phyloP scores from a whole-genome alignment of 306 rosid genomes.

The Canavalia ensiformis region DNA sequence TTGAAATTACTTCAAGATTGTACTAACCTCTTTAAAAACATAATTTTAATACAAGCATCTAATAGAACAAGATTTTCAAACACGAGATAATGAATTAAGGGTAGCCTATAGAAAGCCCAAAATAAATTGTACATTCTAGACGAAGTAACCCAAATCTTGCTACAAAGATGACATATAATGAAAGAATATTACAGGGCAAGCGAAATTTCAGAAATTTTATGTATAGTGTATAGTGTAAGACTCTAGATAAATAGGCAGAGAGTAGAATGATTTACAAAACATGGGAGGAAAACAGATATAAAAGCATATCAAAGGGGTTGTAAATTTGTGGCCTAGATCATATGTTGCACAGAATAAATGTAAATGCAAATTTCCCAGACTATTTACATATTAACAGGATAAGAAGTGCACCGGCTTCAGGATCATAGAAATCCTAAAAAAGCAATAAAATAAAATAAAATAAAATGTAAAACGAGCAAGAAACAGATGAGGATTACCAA shows the following conservation, averaged over 20 bases:
- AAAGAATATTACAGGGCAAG: slow-evolving; percentile 14
- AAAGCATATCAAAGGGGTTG: background rate
- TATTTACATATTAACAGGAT: slow-evolving; percentile 17
- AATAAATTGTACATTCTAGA: background rate
- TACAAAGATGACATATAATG: background rate
- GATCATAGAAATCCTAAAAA: slow-evolving; percentile 8
- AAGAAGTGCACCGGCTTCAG: background rate
- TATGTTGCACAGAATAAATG: slow-evolving; percentile 24
- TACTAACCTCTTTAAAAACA: background rate
- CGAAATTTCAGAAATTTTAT: slow-evolving; percentile 6
- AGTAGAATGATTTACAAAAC: slow-evolving; percentile 12
- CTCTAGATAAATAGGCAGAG: background rate
- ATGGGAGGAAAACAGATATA: background rate
- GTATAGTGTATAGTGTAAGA: background rate
- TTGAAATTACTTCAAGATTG: slow-evolving; percentile 1
- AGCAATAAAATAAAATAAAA: background rate
- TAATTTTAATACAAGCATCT: background rate
- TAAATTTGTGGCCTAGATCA: slow-evolving; percentile 11
- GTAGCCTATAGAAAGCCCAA: background rate
- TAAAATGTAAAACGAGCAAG: background rate
- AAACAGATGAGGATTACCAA: slow-evolving; percentile 59
- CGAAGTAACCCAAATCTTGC: background rate
- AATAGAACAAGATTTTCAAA: slow-evolving; percentile 19
- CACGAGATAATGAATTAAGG: background rate
- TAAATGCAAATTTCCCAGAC: slow-evolving; percentile 19